Conservation (phyloP, 192 early-diverging fungal species). For the Gryganskiella cystojenkinii region DNA sequence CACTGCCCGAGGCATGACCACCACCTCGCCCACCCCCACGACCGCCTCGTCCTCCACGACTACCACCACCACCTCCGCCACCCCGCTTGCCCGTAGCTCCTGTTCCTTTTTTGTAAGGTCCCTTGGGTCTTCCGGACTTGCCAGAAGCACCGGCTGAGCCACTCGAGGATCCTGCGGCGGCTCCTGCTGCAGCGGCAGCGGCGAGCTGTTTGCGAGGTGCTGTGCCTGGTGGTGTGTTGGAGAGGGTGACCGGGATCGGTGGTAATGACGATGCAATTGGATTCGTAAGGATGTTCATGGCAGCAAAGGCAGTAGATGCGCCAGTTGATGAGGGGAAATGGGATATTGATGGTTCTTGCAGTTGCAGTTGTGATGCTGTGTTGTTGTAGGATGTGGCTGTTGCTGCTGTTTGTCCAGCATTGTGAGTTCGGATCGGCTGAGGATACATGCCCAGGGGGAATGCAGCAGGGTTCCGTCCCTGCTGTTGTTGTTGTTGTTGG, state of each 20-base stretch:
- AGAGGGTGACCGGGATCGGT: too few relatives aligned
- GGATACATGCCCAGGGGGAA: not conserved
- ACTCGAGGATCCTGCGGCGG: slow-evolving; percentile 9
- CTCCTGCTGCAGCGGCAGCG: slow-evolving; percentile 40
- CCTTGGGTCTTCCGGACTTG: slow-evolving; percentile 32
- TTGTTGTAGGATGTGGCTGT: too few relatives aligned
- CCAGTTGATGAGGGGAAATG: too few relatives aligned
- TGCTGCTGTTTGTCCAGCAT: too few relatives aligned
- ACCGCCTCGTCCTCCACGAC: slow-evolving; percentile 17
- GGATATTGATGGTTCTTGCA: too few relatives aligned
- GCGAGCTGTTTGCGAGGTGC: slow-evolving; percentile 43
- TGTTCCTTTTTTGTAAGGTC: slow-evolving; percentile 15
- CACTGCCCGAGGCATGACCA: not conserved
- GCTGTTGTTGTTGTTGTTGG: too few relatives aligned
- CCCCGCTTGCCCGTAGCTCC: slow-evolving; percentile 4
- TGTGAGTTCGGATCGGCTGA: too few relatives aligned
- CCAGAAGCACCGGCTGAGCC: slow-evolving; percentile 3
- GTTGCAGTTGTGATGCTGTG: too few relatives aligned
- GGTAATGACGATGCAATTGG: too few relatives aligned
- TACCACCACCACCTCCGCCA: slow-evolving; percentile 16
- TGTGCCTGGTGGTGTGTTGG: slow-evolving; percentile 21
- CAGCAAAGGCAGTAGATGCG: too few relatives aligned
- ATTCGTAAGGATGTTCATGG: too few relatives aligned
- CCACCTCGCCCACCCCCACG: slow-evolving; percentile 10
- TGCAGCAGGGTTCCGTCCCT: not conserved